Base-by-base conservation (phyloP, 495 filamentous ascomycete species). In the Pyrenula aspistea region DNA sequence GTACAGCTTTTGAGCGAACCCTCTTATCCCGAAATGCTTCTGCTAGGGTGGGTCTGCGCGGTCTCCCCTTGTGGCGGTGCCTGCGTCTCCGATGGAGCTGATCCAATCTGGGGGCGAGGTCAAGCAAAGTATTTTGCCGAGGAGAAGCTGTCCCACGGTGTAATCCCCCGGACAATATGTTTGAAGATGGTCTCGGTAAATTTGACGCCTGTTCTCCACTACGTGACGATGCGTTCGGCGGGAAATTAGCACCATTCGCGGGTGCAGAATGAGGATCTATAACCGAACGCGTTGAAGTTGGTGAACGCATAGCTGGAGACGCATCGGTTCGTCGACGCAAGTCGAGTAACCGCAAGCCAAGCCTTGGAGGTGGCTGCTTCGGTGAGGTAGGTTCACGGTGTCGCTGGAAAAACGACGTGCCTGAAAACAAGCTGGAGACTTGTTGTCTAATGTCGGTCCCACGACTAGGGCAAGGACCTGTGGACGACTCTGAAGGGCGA, bases 1-100 rank as follows among this genome's bases (percentile, higher is more conserved):
- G 73, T 59, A 86, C 66, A 21, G 86, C 72, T 56, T 83, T 83
- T 53, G 70, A 65, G 53, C 77, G 70, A 24, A 80, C 70, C 42
- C 69, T 69, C n/a, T 70, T 64, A 56, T 80, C 77, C 61, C 72
- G 50, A 24, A 52, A 24, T 52, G 31, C 31, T 42, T 42, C 31
- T 42, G 31, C 15, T 4, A 42, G 31, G 4, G 31, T 42, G 15
- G 31, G 31, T 42, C 31, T 42, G 4, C 15, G 4, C 31, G 8
- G 31, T 15, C 31, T 15, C 8, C 31, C 31, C 31, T 42, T 42
- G 31, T 42, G 31, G 4, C 31, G 31, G 8, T 15, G 4, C 15
- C 31, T 42, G 4, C 31, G 31, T 42, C 31, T 42, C 31, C 31
- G 31, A 8, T 42, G 31, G 15, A 42, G 4, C 15, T 42, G 8